Conservation (phyloP, 192 early-diverging fungal species). For the Rhizophagus prolifer region DNA sequence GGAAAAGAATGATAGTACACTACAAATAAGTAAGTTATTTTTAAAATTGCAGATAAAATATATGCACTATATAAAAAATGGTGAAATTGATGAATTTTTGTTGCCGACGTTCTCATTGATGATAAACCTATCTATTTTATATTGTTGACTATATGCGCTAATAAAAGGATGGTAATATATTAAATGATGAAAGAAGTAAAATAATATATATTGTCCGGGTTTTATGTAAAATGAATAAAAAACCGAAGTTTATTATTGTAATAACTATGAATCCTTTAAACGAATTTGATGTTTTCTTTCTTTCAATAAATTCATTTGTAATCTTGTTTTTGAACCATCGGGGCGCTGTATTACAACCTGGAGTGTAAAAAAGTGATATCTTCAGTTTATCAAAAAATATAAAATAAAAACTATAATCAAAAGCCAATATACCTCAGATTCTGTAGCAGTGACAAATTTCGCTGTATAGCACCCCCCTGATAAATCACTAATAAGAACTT, state of each 20-base stretch:
- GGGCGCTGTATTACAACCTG: slow-evolving; percentile 27
- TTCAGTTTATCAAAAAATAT: too few species aligned
- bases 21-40: neutral
- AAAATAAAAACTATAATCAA: neutral
- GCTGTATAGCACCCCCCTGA: slow-evolving; percentile 28
- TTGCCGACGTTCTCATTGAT: neutral
- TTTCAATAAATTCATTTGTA: slow-evolving; percentile 21
- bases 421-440: slow-evolving; percentile 12
- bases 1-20: neutral
- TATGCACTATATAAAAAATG: neutral
- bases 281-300: slow-evolving; percentile 29
- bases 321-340: slow-evolving; percentile 26
- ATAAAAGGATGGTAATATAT: neutral
- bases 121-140: neutral
- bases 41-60: neutral
- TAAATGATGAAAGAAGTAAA: slow-evolving; percentile 1
- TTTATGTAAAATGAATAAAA: neutral
- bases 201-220: neutral
- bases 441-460: slow-evolving; percentile 16
- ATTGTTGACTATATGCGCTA: neutral
- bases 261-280: slow-evolving; percentile 26
- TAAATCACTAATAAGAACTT: slow-evolving; percentile 26
- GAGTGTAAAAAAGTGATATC: neutral
- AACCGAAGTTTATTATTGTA: neutral
- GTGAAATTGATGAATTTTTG: neutral